Base-by-base conservation (phyloP, 1,284 basidiomycete genomes). In the Fomitopsis palustris region DNA sequence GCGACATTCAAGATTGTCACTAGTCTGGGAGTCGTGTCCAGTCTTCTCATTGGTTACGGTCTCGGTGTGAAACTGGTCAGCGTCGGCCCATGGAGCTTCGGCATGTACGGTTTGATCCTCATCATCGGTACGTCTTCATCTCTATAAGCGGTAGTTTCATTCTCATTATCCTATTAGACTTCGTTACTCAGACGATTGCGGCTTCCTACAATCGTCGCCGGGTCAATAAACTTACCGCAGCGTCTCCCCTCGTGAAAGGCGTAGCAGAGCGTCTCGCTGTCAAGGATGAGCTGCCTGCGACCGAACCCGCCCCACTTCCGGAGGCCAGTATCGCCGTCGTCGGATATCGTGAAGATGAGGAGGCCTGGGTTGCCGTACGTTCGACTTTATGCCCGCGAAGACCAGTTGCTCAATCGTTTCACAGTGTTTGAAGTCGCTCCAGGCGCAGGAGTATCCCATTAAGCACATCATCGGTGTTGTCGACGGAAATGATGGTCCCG, bases 401-500 rank as follows among this genome's bases (percentile, higher is more conserved):
- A n/a, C n/a, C n/a, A n/a, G 7, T 7, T 12, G 51, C 6, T 31
- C 19, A n/a, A 9, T 41, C 10, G 25, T 14, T 19, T 29, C 17
- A 14, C 41, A 65, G 64, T 65, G 64, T 42, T 49, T 65, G 41
- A 63, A 64, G 45, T 62, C 61, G 19, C 58, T 65, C 2, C 61
- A 62, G 45, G 62, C 61, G 17, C 64, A 64, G 35, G 59, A 64
- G 54, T 65, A 61, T 21, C 64, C 64, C 5, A 58, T 65, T 35
- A 65, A 65, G 55, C 62, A 65, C 59, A 61, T 65, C 52, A 59
- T 65, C 31, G 61, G 61, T 42, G 64, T 65, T 33, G 62, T 65
- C 9, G 64, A 65, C 57, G 64, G 64, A 10, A 64, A 65, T 54
- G 62, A 63, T 19, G 42, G 51, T 10, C 57, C 64, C 12, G 64